Evolutionary conservation across 805 yeast genomes (phyloP).

Genomic region (Metschnikowia shivogae): DNA sequence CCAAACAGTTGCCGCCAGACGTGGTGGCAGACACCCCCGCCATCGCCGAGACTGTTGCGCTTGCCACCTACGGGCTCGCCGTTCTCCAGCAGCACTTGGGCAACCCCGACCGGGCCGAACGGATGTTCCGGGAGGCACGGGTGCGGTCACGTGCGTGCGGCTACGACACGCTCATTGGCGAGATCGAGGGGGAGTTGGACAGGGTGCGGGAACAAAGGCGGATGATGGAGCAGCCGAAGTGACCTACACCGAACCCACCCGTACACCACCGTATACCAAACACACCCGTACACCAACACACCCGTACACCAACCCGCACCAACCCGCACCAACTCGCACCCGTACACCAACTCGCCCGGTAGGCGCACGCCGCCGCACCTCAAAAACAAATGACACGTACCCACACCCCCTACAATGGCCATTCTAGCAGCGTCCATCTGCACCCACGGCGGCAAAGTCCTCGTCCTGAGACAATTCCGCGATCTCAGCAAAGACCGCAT

Average conservation of each 20-base stretch:
- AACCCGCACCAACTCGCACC: no score
- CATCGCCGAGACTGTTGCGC: slow-evolving; percentile 65
- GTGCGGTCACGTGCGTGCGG: slow-evolving; percentile 65
- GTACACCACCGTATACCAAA: no score
- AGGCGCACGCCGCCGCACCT: slow-evolving; percentile 11
- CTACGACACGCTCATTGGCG: slow-evolving; percentile 55
- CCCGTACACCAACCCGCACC: neutral
- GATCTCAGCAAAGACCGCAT: slow-evolving; percentile 82
- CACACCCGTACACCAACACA: neutral
- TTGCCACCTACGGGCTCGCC: slow-evolving; percentile 83
- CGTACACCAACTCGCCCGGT: neutral
- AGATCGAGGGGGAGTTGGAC: slow-evolving; percentile 62
- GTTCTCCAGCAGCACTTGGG: slow-evolving; percentile 65
- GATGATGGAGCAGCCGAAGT: slow-evolving; percentile 5
- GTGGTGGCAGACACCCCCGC: slow-evolving; percentile 17
- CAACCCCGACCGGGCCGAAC: slow-evolving; percentile 53
- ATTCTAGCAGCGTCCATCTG: slow-evolving; percentile 93
- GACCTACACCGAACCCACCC: no score
- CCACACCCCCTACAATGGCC: slow-evolving; percentile 43
- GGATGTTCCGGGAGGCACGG: slow-evolving; percentile 63
- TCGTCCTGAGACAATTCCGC: slow-evolving; percentile 86
- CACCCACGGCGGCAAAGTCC: slow-evolving; percentile 88
- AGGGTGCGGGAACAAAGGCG: slow-evolving; percentile 44
- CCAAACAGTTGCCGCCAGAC: slow-evolving; percentile 30
- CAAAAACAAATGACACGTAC: slow-evolving; percentile 1